A percentile compares a stretch with the other conserved stretches of the same genome.
These are phyloP conservation scores for Ampelomyces quisqualis DNA, from an alignment of 2,329 filamentous ascomycete species.

Conservation along the genomic window DNA sequence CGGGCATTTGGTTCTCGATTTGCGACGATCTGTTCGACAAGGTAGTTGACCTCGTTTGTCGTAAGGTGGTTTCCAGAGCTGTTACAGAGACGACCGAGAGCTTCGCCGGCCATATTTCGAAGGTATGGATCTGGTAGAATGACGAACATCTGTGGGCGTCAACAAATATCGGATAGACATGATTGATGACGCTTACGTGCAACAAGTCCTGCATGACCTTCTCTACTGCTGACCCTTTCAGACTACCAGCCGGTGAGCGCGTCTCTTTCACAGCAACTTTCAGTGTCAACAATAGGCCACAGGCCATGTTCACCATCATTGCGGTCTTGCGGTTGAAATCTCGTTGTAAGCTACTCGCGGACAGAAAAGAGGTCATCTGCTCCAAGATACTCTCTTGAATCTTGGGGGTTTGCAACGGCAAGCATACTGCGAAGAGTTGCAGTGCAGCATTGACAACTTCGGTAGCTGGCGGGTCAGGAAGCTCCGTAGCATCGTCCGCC, in stretches of 20 bases:
- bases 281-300: slow-evolving; percentile 75
- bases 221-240: slow-evolving; percentile 75
- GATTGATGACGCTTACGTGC: slow-evolving; percentile 61
- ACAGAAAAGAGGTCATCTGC: slow-evolving; percentile 87
- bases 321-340: slow-evolving; percentile 88
- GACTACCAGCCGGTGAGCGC: slow-evolving; percentile 67
- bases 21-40: slow-evolving; percentile 90
- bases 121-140: slow-evolving; percentile 83
- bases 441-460: slow-evolving; percentile 95
- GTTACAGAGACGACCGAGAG: slow-evolving; percentile 81
- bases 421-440: slow-evolving; percentile 84
- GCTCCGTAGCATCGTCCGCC: slow-evolving; percentile 49
- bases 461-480: slow-evolving; percentile 80
- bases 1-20: slow-evolving; percentile 92
- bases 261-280: slow-evolving; percentile 85
- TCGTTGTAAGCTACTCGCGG: slow-evolving; percentile 74
- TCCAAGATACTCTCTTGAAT: slow-evolving; percentile 96
- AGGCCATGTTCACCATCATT: slow-evolving; percentile 84
- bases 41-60: slow-evolving; percentile 81
- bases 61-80: slow-evolving; percentile 85
- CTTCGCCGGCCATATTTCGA: slow-evolving; percentile 80
- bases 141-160: slow-evolving; percentile 61
- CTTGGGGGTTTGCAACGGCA: slow-evolving; percentile 84
- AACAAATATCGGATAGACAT: background rate
- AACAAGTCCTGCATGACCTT: slow-evolving; percentile 68